These are phyloP conservation scores for Beauveria caledonica DNA, from an alignment of 2,329 filamentous ascomycete species.

Conservation along the genomic window DNA sequence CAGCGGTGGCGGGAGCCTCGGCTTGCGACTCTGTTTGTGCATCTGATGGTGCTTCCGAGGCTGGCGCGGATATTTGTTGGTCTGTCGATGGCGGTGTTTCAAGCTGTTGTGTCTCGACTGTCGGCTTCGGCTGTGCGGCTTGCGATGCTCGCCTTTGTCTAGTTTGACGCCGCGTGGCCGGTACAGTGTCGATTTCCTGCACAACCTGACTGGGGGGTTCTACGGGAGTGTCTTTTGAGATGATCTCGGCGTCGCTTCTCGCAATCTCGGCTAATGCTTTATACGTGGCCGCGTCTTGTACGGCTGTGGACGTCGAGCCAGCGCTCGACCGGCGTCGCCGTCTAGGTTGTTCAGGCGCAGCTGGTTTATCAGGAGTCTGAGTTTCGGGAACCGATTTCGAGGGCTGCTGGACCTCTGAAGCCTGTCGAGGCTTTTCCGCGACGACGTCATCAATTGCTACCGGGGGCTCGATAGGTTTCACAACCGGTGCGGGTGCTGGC, in stretches of 20 bases:
- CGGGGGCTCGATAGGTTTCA: conserved; percentile 16
- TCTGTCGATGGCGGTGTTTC: conserved; percentile 2
- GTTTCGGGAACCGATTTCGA: not conserved
- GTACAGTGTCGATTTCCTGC: not conserved
- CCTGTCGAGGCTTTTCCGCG: conserved; percentile 10
- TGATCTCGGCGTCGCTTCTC: not conserved
- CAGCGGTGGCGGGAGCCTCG: not conserved
- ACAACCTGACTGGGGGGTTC: not conserved
- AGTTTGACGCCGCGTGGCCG: conserved; percentile 1
- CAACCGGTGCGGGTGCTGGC: conserved; percentile 16
- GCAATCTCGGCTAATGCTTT: not conserved
- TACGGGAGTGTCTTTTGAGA: not conserved
- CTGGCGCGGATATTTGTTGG: not conserved
- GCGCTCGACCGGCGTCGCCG: conserved; percentile 8
- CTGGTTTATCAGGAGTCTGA: not conserved
- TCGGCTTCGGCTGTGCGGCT: not conserved
- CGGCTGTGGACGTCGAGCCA: not conserved
- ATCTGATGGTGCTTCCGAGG: not conserved
- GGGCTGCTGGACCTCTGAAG: not conserved
- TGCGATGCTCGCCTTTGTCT: conserved; percentile 8
- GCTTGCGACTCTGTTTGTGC: not conserved
- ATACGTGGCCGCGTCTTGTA: not conserved
- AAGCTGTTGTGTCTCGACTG: not conserved
- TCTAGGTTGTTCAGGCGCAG: not conserved
- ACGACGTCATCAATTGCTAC: conserved; percentile 12